Base-by-base conservation (phyloP, 1,139 yeast species). In the Debaryomyces udenii region DNA sequence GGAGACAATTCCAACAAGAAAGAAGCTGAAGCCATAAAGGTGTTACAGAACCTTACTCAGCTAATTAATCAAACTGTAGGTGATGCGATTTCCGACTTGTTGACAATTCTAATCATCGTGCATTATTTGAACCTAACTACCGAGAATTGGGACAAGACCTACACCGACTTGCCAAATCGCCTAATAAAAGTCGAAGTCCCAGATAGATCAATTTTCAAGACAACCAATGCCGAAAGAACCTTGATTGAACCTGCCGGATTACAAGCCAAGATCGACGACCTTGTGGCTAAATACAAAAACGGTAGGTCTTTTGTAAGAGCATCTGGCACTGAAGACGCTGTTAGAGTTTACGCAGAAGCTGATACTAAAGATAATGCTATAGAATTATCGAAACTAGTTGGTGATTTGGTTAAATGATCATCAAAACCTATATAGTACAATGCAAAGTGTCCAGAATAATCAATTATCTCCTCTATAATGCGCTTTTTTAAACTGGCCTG, bases 251-350 rank as follows among this genome's bases (percentile, higher is more conserved):
- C 99, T 3, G 66, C 52, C 2, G 96, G 94, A 0, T 62, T 94
- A 47, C 99, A 93, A 65, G 70, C 53, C 1, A 64, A 79, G 51
- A 89, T 93, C 42, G 95, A 93, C 59, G 72, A 56, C 2, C 59
- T 78, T 39, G 93, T 91, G 10, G 58, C 68, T 15, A 67, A 78
- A 54, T 84, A 73, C 53, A 59, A 70, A 0, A 62, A 69, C 23
- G 98, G 94, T 2, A 77, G 99, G 57, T 83, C 96, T 2, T 93
- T 93, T 64, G 98, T 93, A 3, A 80, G 99, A 52, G 98, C 99
- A 7, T 86, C 96, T 47, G 99, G 99, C 13, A 93, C 99, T 2
- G 99, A 93, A 62, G 95, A 94, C 63, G 98, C 96, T 0, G 98
- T 93, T 2, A 79, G 99, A 55, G 88, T 93, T 7, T 93, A 93